Base-by-base conservation (phyloP, 495 filamentous ascomycete species). In the Penicillium desertorum region DNA sequence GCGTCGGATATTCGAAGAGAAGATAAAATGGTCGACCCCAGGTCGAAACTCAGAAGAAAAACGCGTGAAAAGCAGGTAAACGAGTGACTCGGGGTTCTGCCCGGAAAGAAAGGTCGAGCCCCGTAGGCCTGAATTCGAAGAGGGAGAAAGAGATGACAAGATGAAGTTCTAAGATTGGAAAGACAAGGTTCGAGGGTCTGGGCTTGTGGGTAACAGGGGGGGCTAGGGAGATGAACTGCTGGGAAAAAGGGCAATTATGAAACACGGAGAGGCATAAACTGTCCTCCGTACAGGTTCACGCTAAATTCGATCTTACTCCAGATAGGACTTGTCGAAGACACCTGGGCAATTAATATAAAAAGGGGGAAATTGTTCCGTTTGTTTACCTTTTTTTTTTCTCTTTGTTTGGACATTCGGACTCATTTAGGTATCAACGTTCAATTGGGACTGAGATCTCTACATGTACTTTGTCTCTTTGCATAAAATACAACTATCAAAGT, bases 41-140 rank as follows among this genome's bases (percentile, higher is more conserved):
- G 62, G 65, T 45, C 51, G 43, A 37, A 69, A 62, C 58, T 61
- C 37, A 63, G 58, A 61, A 60, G 56, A 54, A 59, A 57, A 56
- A 57, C 53, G 34, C 25, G 58, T 47, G 43, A 46, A 55, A 47
- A 32, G 51, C 57, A 37, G 50, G 41, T 57, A 69, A 74, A 76
- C 71, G 72, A 75, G 51, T 71, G 72, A 67, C 65, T 63, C 39
- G 66, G 66, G 62, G 62, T 62, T 52, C 58, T 57, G 60, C 59
- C 61, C 63, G 59, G 55, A 55, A 62, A 36, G 58, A 63, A 61
- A 59, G 60, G 60, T 62, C 43, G 58, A 57, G 55, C 64, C 62
- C 59, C 51, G 56, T 51, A 61, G 58, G 61, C 45, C 54, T 45
- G 23, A 54, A 57, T 58, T 44, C 29, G 57, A 65, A 51, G 61